Evolutionary conservation across 805 yeast genomes (phyloP).

Genomic region (Yarrowia porcina): DNA sequence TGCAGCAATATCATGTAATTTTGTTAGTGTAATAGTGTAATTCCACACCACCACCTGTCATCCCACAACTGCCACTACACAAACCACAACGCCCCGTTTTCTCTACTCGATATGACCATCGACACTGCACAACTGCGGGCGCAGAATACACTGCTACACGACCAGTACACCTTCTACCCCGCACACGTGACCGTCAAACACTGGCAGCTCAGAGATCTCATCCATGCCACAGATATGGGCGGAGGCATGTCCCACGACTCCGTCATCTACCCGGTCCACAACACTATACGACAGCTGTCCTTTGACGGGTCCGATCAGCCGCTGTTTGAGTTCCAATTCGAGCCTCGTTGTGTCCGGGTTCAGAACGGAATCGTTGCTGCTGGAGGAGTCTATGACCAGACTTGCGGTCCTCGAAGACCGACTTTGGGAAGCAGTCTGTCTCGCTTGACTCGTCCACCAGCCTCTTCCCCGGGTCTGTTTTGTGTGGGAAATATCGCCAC

Average conservation of each 20-base stretch:
- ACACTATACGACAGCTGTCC: constrained; percentile 48
- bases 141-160: constrained; percentile 21
- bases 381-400: constrained; percentile 49
- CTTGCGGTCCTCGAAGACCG: constrained; percentile 28
- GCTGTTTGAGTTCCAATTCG: constrained; percentile 54
- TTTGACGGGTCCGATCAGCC: constrained; percentile 41
- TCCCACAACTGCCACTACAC: not conserved
- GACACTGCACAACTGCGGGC: constrained; percentile 22
- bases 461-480: constrained; percentile 53
- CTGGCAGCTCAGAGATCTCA: constrained; percentile 81
- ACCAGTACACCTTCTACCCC: constrained; percentile 23
- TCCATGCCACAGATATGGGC: constrained; percentile 45
- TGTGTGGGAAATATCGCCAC: constrained; percentile 54
- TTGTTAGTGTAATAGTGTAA: not conserved
- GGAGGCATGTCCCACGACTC: constrained; percentile 38
- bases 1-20: constrained; percentile 17
- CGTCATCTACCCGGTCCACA: constrained; percentile 58
- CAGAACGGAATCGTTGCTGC: constrained; percentile 48
- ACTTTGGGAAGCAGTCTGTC: constrained; percentile 36
- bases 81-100: no score
- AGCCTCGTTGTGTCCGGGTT: constrained; percentile 69
- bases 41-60: not conserved
- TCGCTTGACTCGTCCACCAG: constrained; percentile 1
- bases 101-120: constrained; percentile 1
- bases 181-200: constrained; percentile 38